These are phyloP conservation scores for Malania oleifera DNA, from an alignment of 164 flowering plant genomes.

Conservation along the genomic window DNA sequence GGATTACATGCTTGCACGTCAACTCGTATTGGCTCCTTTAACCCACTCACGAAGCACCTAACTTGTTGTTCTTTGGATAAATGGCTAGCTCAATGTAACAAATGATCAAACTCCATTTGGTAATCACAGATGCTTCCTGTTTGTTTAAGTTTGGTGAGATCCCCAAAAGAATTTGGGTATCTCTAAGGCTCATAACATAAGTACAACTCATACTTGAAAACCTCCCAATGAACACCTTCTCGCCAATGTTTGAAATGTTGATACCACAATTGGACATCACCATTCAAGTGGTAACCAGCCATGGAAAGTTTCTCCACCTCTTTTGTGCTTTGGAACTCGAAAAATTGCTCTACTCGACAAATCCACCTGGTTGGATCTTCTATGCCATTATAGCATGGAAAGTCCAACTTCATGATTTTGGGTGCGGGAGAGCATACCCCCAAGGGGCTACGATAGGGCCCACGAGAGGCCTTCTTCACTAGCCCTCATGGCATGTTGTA, in stretches of 20 bases:
- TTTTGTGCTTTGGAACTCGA: background rate
- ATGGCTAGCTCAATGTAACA: too few relatives aligned
- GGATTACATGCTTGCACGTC: background rate
- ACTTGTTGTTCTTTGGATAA: background rate
- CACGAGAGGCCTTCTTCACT: background rate
- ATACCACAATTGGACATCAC: background rate
- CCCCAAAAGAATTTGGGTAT: too few relatives aligned
- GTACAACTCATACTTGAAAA: too few relatives aligned
- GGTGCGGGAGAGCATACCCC: background rate
- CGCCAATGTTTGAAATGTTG: too few relatives aligned
- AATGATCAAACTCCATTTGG: too few relatives aligned
- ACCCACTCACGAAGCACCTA: background rate
- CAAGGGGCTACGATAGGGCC: background rate
- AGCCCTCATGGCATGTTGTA: background rate
- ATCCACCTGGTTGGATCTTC: background rate
- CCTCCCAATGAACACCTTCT: background rate
- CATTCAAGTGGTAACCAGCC: background rate
- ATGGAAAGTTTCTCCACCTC: background rate
- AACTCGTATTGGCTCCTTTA: background rate
- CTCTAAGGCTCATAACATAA: too few relatives aligned
- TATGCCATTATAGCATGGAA: background rate
- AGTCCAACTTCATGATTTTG: background rate
- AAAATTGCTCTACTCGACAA: background rate
- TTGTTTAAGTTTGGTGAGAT: too few relatives aligned
- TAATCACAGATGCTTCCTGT: too few relatives aligned